Base-by-base conservation (phyloP, 306 rosid genomes). In the Malus fusca region DNA sequence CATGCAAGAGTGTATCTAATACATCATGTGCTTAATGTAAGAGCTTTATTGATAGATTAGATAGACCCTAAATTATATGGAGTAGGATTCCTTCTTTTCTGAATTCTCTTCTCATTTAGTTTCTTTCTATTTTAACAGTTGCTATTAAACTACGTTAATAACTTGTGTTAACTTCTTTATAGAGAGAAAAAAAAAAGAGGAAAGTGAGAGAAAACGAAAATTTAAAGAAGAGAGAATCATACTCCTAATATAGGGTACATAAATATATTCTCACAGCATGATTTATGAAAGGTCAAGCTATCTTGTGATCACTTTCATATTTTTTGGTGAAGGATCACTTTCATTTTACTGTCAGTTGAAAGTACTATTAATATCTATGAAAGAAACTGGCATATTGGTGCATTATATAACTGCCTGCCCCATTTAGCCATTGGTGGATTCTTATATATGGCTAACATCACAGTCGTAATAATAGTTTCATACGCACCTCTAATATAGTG, bases 1-100 rank as follows among this genome's bases (percentile, higher is more conserved):
- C 89, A 82, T 84, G 90, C 84, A 84, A 69, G 76, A 82, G 78
- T 88, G 76, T 86, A 86, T 82, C 82, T 79, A 71, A 70, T 80
- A 81, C 78, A 81, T 87, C 96, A 84, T 89, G 90, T 87, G 92
- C 88, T 64, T 31, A 18, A 8, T 64, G 31, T 22, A 62, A 28
- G 55, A 15, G 21, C 55, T 5, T 51, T 17, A 51, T 51, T 51
- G 21, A 51, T 51, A 17, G 63, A 58, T 4, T 23, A 23, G 64
- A 22, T 22, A 58, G 55, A 51, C 8, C 55, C 55, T 51, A 4
- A 17, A 46, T 14, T 6, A 46, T 14, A n/a, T 10, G 13, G 63
- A 22, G 63, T n/a, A 37, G 42, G 42, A 37, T 37, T 37, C 42
- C 42, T 7, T 37, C 2, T 37, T 37, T 35, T 37, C 0, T 37